These are phyloP conservation scores for Monosporascus sp. DNA, from an alignment of 2,329 filamentous ascomycete genomes.

Conservation along the genomic window DNA sequence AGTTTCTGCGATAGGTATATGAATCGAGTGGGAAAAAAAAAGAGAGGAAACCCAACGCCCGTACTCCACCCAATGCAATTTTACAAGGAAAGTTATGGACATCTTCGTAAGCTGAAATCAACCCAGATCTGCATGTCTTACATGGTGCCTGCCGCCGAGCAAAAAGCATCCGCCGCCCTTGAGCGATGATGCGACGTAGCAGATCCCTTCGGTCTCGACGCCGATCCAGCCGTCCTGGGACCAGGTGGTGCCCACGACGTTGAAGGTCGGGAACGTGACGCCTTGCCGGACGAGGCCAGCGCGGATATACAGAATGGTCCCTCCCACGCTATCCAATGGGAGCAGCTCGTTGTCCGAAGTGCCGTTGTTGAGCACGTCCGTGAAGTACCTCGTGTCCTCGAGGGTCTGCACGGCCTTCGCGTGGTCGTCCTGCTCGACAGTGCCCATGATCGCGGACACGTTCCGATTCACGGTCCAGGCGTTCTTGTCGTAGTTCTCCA, in stretches of 20 bases:
- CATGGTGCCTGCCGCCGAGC: slow-evolving; percentile 23
- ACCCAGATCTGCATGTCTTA: slow-evolving; percentile 23
- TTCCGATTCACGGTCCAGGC: slow-evolving; percentile 24
- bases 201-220: slow-evolving; percentile 32
- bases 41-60: too few relatives aligned
- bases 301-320: slow-evolving; percentile 29
- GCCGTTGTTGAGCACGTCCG: slow-evolving; percentile 14
- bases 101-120: background rate
- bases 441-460: background rate
- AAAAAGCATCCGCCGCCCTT: slow-evolving; percentile 24
- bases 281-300: slow-evolving; percentile 27
- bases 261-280: slow-evolving; percentile 27
- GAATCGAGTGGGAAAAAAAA: too few relatives aligned
- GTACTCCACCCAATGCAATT: too few relatives aligned
- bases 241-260: slow-evolving; percentile 31
- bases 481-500: slow-evolving; percentile 31
- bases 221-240: slow-evolving; percentile 28
- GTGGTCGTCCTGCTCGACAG: background rate
- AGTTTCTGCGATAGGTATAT: too few relatives aligned
- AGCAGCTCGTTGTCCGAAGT: slow-evolving; percentile 26
- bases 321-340: slow-evolving; percentile 30
- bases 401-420: background rate
- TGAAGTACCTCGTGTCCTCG: slow-evolving; percentile 4
- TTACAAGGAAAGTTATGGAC: too few relatives aligned
- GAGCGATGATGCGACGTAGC: slow-evolving; percentile 23